Conservation (phyloP, 1,284 basidiomycete species). For the Stygiomarasmius scandens region DNA sequence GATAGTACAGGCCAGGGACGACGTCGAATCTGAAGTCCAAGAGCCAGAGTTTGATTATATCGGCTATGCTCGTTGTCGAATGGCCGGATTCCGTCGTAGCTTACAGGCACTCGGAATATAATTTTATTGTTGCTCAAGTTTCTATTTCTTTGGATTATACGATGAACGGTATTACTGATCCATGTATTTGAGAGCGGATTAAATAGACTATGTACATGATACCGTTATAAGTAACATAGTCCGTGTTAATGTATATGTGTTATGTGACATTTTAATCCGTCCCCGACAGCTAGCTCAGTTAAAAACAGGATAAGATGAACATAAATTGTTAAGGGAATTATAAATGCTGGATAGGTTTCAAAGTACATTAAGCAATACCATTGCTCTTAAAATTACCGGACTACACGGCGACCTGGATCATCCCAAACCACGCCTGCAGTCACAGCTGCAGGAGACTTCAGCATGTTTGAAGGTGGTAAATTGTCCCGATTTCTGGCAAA, state of each 20-base stretch:
- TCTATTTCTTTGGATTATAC: slow-evolving; percentile 10
- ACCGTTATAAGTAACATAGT: background rate
- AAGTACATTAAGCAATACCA: background rate
- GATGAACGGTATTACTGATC: slow-evolving; percentile 7
- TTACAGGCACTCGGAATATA: slow-evolving; percentile 51
- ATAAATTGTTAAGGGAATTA: background rate
- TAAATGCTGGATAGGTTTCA: background rate
- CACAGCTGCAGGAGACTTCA: slow-evolving; percentile 73
- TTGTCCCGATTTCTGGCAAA: slow-evolving; percentile 74
- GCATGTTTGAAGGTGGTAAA: slow-evolving; percentile 55
- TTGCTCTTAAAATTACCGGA: background rate
- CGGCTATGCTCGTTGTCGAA: slow-evolving; percentile 67
- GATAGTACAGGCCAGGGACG: slow-evolving; percentile 85
- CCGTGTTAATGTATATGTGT: background rate
- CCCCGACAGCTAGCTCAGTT: background rate
- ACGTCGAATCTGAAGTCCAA: slow-evolving; percentile 60
- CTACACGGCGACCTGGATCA: background rate
- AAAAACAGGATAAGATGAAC: background rate
- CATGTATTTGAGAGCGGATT: slow-evolving; percentile 10
- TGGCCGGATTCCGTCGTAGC: slow-evolving; percentile 63
- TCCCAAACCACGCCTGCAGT: slow-evolving; percentile 57
- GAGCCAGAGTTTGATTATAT: slow-evolving; percentile 81
- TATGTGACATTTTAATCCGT: background rate
- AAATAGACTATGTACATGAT: background rate
- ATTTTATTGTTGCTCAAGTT: slow-evolving; percentile 10